Evolutionary conservation across 768 basidiomycete species (phyloP).

Genomic region (Sporobolomyces roseus): DNA sequence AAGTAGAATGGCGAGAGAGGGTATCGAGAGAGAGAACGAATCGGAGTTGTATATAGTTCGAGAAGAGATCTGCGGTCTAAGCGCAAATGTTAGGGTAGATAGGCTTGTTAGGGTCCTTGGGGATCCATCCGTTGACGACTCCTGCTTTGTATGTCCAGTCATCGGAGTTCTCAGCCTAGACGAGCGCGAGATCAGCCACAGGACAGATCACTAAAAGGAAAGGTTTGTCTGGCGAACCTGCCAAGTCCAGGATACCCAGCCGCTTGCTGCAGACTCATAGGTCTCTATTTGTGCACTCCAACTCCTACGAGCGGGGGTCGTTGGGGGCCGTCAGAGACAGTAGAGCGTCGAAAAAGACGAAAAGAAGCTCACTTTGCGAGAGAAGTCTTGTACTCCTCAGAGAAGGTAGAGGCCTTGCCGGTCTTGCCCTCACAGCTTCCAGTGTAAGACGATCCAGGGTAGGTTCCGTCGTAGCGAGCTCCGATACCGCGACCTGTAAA

Average conservation of each 20-base stretch:
- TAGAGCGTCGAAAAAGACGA: too few relatives aligned
- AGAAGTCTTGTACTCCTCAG: constrained; percentile 72
- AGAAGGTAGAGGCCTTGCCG: constrained; percentile 70
- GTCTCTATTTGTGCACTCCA: constrained; percentile 69
- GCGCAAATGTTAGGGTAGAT: constrained; percentile 49
- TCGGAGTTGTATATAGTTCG: too few relatives aligned
- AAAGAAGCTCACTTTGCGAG: constrained; percentile 55
- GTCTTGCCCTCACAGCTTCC: constrained; percentile 52
- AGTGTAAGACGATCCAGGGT: constrained; percentile 43
- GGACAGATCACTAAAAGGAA: too few relatives aligned
- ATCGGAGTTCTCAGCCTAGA: constrained; percentile 60
- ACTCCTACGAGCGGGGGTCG: constrained; percentile 50
- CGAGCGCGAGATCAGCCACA: too few relatives aligned
- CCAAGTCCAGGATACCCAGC: constrained; percentile 48
- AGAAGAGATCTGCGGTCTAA: not conserved
- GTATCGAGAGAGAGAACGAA: constrained; percentile 1
- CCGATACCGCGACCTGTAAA: constrained; percentile 4
- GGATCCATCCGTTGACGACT: constrained; percentile 77
- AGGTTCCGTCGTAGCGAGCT: constrained; percentile 49
- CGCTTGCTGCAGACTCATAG: constrained; percentile 46
- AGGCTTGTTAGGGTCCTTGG: constrained; percentile 56
- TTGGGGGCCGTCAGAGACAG: too few relatives aligned
- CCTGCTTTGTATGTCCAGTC: constrained; percentile 90
- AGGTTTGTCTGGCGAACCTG: too few relatives aligned
- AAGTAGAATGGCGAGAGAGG: too few relatives aligned